Percentiles rank a stretch among this genome's conserved stretches.
Evolutionary conservation across 768 basidiomycete genomes (phyloP).

Genomic region (Hortiboletus campestris): DNA sequence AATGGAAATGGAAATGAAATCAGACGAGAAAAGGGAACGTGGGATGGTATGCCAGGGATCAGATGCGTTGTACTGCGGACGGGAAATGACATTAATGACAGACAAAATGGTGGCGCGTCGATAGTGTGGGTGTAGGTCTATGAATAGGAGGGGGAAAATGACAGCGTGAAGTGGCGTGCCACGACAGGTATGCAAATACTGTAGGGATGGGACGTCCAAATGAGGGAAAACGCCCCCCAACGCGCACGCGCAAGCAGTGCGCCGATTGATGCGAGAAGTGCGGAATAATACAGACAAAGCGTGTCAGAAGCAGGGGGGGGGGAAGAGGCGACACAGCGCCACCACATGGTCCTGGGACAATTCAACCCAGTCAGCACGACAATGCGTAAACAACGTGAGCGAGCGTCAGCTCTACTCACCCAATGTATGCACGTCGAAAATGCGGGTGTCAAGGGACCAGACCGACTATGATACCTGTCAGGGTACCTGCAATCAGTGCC

Average conservation of each 20-base stretch:
- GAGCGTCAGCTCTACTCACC: not conserved
- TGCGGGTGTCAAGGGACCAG: slow-evolving; percentile 7
- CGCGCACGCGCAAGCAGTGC: not conserved
- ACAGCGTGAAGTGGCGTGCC: not conserved
- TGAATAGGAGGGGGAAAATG: not conserved
- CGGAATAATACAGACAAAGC: not conserved
- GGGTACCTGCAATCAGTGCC: slow-evolving; percentile 34
- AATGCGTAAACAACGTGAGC: too few relatives aligned
- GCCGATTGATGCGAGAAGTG: not conserved
- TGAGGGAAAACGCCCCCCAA: not conserved
- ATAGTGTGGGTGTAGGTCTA: too few relatives aligned
- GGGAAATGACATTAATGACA: too few relatives aligned
- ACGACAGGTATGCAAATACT: not conserved
- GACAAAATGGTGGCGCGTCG: too few relatives aligned
- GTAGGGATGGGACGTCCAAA: not conserved
- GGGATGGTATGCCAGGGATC: too few relatives aligned
- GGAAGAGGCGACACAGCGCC: not conserved
- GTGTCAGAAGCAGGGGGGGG: not conserved
- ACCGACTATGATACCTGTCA: slow-evolving; percentile 33
- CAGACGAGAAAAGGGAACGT: too few relatives aligned
- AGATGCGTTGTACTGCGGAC: too few relatives aligned
- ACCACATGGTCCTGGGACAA: not conserved
- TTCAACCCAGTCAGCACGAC: not conserved
- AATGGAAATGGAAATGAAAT: too few relatives aligned
- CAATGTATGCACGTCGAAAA: not conserved